Conservation (phyloP, 2,329 filamentous ascomycete genomes). For the Alternaria arbusti region DNA sequence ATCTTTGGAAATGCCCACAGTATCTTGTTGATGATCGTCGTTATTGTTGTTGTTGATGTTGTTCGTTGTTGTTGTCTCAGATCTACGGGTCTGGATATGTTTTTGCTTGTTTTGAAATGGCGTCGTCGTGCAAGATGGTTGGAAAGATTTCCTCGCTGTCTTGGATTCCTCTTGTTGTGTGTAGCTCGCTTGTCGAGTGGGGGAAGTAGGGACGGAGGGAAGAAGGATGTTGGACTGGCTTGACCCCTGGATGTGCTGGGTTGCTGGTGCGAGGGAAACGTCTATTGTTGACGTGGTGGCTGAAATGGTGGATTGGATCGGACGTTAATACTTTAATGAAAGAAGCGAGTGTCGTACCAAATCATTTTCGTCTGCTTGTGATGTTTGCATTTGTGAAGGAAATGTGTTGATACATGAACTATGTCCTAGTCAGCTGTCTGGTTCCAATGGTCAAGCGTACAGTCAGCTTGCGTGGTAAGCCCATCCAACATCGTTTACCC, state of each 20-base stretch:
- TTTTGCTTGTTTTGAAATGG: conserved; percentile 1
- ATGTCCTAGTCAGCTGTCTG: not conserved
- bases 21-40: not conserved
- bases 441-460: not conserved
- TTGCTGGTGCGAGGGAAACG: not conserved
- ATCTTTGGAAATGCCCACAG: not conserved
- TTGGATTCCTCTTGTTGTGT: not conserved
- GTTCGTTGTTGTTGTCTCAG: not conserved
- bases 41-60: not conserved
- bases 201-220: not conserved
- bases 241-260: not conserved
- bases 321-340: conserved; percentile 17
- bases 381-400: not conserved
- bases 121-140: conserved; percentile 8
- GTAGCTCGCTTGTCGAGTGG: not conserved
- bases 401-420: not conserved
- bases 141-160: conserved; percentile 2
- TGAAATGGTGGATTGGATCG: not conserved
- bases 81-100: conserved; percentile 2
- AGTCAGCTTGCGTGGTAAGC: not conserved
- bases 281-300: conserved; percentile 4
- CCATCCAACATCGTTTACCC: not conserved
- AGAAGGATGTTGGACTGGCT: not conserved
- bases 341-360: conserved; percentile 8
- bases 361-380: not conserved